These are phyloP conservation scores for Phaeosphaeria sp. DNA, from an alignment of 2,329 filamentous ascomycete species.

Conservation along the genomic window DNA sequence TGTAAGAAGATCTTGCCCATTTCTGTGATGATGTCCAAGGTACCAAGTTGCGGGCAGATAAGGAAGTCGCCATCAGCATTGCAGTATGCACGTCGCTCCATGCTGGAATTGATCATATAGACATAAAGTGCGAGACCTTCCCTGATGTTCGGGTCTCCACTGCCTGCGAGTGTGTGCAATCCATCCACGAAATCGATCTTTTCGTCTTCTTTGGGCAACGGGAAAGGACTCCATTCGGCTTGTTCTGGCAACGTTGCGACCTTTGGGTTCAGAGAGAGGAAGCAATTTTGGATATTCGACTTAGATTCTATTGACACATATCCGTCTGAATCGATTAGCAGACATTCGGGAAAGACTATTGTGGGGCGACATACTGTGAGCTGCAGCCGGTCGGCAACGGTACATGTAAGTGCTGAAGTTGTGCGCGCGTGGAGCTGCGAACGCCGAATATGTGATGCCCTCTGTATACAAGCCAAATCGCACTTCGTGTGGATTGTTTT, in stretches of 20 bases:
- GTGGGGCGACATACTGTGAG: constrained; percentile 41
- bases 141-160: constrained; percentile 59
- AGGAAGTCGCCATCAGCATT: constrained; percentile 53
- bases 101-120: constrained; percentile 56
- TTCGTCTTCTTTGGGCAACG: constrained; percentile 43
- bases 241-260: constrained; percentile 60
- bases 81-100: constrained; percentile 56
- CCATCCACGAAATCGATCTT: constrained; percentile 58
- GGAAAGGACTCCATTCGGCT: constrained; percentile 57
- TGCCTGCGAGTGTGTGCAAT: constrained; percentile 58
- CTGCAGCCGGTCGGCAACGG: constrained; percentile 52
- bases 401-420: constrained; percentile 57
- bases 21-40: constrained; percentile 48
- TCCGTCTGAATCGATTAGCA: constrained; percentile 28
- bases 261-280: constrained; percentile 55
- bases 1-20: constrained; percentile 49
- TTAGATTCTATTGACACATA: constrained; percentile 36
- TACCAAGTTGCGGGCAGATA: constrained; percentile 45
- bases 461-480: constrained; percentile 56
- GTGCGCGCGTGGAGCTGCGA: constrained; percentile 50
- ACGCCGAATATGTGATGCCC: constrained; percentile 54
- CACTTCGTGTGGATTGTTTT: constrained; percentile 53
- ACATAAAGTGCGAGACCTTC: constrained; percentile 60
- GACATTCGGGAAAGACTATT: background rate
- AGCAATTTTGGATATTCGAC: constrained; percentile 51